phyloP scores from a whole-genome alignment of 345 rosid species.

The Acer saccharum region DNA sequence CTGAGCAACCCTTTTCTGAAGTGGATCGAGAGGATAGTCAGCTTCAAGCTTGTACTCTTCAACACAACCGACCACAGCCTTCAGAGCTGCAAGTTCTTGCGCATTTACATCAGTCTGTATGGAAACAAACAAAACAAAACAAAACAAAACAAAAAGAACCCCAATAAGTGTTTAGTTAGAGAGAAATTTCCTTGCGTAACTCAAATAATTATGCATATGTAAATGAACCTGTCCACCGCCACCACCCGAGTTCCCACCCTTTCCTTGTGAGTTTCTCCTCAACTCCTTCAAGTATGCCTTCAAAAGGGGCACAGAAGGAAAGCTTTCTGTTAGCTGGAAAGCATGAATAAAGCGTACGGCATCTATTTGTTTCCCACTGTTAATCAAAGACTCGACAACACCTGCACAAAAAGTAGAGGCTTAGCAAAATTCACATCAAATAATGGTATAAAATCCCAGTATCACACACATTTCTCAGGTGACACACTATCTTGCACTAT shows the following conservation, averaged over 20 bases:
- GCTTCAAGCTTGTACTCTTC: slow-evolving; percentile 56
- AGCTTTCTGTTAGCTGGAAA: slow-evolving; percentile 52
- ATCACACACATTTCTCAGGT: slow-evolving; percentile 8
- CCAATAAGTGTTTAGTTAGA: background rate
- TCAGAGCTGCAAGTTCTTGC: slow-evolving; percentile 55
- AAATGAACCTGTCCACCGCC: slow-evolving; percentile 41
- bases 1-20: slow-evolving; percentile 53
- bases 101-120: slow-evolving; percentile 48
- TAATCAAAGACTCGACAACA: slow-evolving; percentile 46
- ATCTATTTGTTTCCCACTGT: slow-evolving; percentile 52
- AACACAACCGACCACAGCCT: slow-evolving; percentile 50
- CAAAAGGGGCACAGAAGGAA: slow-evolving; percentile 57
- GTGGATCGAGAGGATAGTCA: slow-evolving; percentile 57
- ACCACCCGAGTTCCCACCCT: slow-evolving; percentile 33
- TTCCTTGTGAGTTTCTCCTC: slow-evolving; percentile 60
- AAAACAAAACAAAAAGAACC: background rate
- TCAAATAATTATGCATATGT: background rate
- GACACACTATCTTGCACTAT: slow-evolving; percentile 11
- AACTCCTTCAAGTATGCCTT: slow-evolving; percentile 56
- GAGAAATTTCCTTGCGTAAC: slow-evolving; percentile 8
- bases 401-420: slow-evolving; percentile 34
- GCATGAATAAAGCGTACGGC: slow-evolving; percentile 57
- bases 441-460: background rate
- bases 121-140: background rate
- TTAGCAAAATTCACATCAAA: slow-evolving; percentile 7